Base-by-base conservation (phyloP, 2,329 filamentous ascomycete species). In the Pseudogymnoascus sp. region DNA sequence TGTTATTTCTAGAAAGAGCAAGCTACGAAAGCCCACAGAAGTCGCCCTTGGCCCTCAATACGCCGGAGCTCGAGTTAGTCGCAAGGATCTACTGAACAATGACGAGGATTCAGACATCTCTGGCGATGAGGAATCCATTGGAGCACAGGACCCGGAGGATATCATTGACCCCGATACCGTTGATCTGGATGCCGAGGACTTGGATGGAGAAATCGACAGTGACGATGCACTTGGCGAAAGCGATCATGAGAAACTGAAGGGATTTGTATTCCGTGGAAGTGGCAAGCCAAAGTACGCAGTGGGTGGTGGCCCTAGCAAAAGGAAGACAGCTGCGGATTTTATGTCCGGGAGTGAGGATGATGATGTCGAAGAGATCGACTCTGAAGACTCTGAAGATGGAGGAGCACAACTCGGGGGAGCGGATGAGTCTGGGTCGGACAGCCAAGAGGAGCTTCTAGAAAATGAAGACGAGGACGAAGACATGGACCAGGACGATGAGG, bases 171-270 rank as follows among this genome's bases (percentile, higher is more conserved):
- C 82, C 0, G 81, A 85, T 12, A 73, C 74, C 2, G 78, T 78
- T 0, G 77, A 86, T 62, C 72, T 86, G 8, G 78, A 79, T 57
- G 74, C 75, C 39, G 82, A 85, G 59, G 76, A 77, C 61, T 81
- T 82, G 43, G 84, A 85, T 62, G 74, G 72, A 28, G 83, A 87
- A 65, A 86, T 87, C 62, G 79, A 82, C 57, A 86, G 83, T 68
- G 83, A 87, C 61, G 75, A 81, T 35, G 93, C 91, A 0, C 86
- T 97, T 70, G 89, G 86, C 2, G 86, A 89, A 60, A 94, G 90
- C 66, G 93, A 97, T 68, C 87, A 90, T 66, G 91, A 95, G 72
- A 82, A 81, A 59, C 91, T 96, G 68, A 85, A 88, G 65, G 84
- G 83, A 0, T 96, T 89, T 70, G 83, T 76, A 0, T 86, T 87